phyloP scores from a whole-genome alignment of 805 yeast species.

The Danielozyma ontarioensis region DNA sequence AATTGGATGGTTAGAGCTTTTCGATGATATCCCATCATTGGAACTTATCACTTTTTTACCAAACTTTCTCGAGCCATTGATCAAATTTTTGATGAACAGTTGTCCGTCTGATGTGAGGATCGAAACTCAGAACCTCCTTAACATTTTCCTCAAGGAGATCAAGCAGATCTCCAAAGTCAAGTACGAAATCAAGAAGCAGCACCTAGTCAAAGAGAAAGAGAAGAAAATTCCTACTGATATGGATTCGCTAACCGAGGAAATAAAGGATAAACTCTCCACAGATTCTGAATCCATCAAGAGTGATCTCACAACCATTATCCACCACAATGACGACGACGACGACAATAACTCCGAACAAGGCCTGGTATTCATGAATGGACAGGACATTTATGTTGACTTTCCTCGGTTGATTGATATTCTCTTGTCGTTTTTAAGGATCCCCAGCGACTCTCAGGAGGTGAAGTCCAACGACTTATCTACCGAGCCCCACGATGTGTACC shows the following conservation, averaged over 20 bases:
- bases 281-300: background rate
- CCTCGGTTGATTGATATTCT: constrained; percentile 76
- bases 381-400: constrained; percentile 76
- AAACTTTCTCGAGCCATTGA: constrained; percentile 78
- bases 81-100: constrained; percentile 70
- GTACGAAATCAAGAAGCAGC: constrained; percentile 36
- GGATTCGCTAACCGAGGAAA: background rate
- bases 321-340: constrained; percentile 7
- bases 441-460: constrained; percentile 34
- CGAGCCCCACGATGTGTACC: constrained; percentile 33
- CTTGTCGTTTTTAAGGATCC: constrained; percentile 71
- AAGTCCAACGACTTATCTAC: constrained; percentile 21
- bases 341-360: constrained; percentile 17
- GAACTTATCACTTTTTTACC: constrained; percentile 86
- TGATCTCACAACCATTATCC: background rate
- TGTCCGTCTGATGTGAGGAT: constrained; percentile 82
- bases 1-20: constrained; percentile 89
- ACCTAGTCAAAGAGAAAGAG: constrained; percentile 12
- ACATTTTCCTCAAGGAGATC: constrained; percentile 73
- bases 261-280: background rate
- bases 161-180: constrained; percentile 70
- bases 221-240: background rate
- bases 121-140: constrained; percentile 75
- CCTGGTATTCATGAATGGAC: constrained; percentile 39
- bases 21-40: constrained; percentile 88